These are phyloP conservation scores for Sophora flavescens DNA, from an alignment of 306 rosid genomes.

Conservation along the genomic window DNA sequence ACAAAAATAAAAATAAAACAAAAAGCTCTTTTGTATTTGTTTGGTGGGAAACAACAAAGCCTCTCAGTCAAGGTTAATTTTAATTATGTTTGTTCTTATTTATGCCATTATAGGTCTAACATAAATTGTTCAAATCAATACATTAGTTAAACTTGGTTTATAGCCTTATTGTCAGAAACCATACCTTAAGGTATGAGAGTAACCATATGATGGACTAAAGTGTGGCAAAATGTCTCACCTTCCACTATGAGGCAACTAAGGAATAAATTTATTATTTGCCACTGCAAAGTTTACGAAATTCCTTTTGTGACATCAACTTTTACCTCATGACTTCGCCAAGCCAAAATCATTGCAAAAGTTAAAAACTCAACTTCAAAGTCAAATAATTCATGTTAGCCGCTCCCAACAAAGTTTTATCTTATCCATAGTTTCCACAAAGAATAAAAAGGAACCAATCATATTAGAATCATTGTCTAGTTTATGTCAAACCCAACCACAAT, in stretches of 20 bases:
- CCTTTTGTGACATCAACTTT: too few species aligned
- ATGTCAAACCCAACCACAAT: background rate
- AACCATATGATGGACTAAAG: background rate
- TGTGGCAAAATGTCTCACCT: background rate
- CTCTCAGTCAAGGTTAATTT: background rate
- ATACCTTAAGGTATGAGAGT: background rate
- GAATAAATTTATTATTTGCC: background rate
- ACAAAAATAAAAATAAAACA: too few species aligned
- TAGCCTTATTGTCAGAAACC: background rate
- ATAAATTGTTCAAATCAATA: background rate
- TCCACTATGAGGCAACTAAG: too few species aligned
- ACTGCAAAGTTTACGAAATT: background rate
- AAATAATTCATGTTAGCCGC: background rate
- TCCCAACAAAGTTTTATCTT: background rate
- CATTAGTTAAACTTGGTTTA: background rate
- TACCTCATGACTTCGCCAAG: background rate
- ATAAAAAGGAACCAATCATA: background rate
- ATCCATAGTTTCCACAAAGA: background rate
- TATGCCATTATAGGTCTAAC: background rate
- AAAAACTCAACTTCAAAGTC: too few species aligned
- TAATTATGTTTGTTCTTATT: background rate
- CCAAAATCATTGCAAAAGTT: background rate
- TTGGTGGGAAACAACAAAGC: background rate
- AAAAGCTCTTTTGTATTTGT: background rate
- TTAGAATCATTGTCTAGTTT: background rate